Conservation (phyloP, 306 rosid genomes). For the Fragaria vesca region DNA sequence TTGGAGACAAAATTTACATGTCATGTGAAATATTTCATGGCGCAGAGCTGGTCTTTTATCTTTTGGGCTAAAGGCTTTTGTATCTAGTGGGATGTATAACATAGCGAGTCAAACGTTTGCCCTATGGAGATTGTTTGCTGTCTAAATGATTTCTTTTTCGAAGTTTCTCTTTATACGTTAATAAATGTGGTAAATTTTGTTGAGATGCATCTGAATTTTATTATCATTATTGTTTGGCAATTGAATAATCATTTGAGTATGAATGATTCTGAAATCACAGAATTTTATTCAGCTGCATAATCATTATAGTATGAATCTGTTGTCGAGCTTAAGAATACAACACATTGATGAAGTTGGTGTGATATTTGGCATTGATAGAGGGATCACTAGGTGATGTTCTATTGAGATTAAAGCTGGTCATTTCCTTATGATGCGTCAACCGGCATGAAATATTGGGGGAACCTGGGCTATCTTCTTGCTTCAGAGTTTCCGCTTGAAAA, state of each 20-base stretch:
- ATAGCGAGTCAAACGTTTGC: neutral
- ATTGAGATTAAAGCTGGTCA: neutral
- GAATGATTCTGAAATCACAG: neutral
- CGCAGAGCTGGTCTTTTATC: neutral
- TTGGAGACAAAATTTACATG: neutral
- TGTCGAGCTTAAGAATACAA: neutral
- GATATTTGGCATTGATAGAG: constrained; percentile 11
- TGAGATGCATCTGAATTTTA: neutral
- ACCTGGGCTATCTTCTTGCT: neutral
- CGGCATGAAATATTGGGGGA: neutral
- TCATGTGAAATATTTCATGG: neutral
- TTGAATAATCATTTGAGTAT: neutral
- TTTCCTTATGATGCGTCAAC: neutral
- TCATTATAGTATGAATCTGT: neutral
- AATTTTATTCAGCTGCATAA: neutral
- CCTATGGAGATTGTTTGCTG: neutral
- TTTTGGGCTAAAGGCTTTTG: neutral
- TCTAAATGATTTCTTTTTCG: neutral
- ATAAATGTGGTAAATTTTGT: neutral
- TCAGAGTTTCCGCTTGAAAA: neutral
- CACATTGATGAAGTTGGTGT: constrained; percentile 5
- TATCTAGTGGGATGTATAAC: neutral
- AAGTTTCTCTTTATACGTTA: neutral
- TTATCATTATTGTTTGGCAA: neutral
- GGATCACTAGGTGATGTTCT: neutral